Conservation (phyloP, 2,329 filamentous ascomycete genomes). For the Phyllosticta citribraziliensis region DNA sequence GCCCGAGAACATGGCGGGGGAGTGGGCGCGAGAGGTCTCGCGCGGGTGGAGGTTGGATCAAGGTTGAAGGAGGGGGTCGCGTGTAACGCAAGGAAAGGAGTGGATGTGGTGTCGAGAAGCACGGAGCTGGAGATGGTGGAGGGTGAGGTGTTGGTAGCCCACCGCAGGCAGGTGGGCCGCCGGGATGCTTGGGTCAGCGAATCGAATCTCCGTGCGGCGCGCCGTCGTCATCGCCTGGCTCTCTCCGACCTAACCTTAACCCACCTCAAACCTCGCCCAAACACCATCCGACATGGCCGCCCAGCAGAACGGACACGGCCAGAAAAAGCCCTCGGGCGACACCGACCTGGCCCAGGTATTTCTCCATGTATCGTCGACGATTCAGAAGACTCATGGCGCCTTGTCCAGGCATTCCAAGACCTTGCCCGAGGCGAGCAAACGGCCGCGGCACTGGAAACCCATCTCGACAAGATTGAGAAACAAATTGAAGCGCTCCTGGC, state of each 20-base stretch:
- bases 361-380: neutral
- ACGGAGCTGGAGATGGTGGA: neutral
- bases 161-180: neutral
- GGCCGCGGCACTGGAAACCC: slow-evolving; percentile 45
- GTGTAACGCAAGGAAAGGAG: neutral
- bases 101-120: neutral
- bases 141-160: neutral
- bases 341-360: slow-evolving; percentile 27
- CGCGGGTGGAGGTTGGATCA: neutral
- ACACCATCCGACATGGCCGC: slow-evolving; percentile 19
- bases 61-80: neutral
- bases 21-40: neutral
- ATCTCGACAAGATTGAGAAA: slow-evolving; percentile 44
- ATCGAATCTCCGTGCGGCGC: neutral
- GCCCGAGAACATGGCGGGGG: slow-evolving; percentile 68
- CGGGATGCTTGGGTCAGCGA: neutral
- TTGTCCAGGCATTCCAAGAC: slow-evolving; percentile 38
- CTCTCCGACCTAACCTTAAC: neutral
- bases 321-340: slow-evolving; percentile 17
- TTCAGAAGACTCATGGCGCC: neutral
- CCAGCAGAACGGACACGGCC: slow-evolving; percentile 20
- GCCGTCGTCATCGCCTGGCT: slow-evolving; percentile 1
- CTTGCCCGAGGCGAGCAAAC: slow-evolving; percentile 46
- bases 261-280: neutral
- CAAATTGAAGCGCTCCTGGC: slow-evolving; percentile 46